phyloP scores from a whole-genome alignment of 1,284 basidiomycete genomes.

The Malassezia caprae region DNA sequence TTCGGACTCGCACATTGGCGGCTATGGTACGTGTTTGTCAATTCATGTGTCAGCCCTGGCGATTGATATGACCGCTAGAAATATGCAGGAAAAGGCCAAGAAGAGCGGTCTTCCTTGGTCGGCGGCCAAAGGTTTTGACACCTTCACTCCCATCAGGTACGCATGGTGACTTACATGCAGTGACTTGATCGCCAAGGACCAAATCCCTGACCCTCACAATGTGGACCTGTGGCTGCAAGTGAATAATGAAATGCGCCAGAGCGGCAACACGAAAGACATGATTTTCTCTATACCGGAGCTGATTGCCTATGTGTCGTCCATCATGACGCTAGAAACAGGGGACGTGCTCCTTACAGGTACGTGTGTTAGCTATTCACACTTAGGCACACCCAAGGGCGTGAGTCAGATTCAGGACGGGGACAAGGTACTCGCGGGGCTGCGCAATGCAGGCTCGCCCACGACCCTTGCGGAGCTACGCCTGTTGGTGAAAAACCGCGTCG shows the following conservation, averaged over 20 bases:
- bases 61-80: conserved; percentile 89
- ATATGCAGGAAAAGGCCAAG: conserved; percentile 86
- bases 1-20: conserved; percentile 71
- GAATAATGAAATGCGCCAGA: conserved; percentile 71
- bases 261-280: conserved; percentile 79
- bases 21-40: conserved; percentile 55
- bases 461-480: conserved; percentile 10
- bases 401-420: conserved; percentile 70
- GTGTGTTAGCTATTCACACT: background rate
- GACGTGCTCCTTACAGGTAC: conserved; percentile 47
- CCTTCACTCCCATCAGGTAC: conserved; percentile 63
- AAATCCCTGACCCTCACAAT: conserved; percentile 63
- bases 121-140: conserved; percentile 80
- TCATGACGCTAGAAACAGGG: conserved; percentile 83
- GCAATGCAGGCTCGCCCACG: conserved; percentile 23
- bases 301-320: conserved; percentile 80
- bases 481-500: conserved; percentile 3
- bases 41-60: conserved; percentile 61
- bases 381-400: conserved; percentile 76
- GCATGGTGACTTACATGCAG: conserved; percentile 49
- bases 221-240: conserved; percentile 71
- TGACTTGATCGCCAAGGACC: conserved; percentile 66
- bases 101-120: conserved; percentile 88
- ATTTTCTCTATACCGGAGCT: conserved; percentile 83
- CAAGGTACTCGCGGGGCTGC: conserved; percentile 65